Base-by-base conservation (phyloP, 805 yeast genomes). In the Metschnikowia proteae region DNA sequence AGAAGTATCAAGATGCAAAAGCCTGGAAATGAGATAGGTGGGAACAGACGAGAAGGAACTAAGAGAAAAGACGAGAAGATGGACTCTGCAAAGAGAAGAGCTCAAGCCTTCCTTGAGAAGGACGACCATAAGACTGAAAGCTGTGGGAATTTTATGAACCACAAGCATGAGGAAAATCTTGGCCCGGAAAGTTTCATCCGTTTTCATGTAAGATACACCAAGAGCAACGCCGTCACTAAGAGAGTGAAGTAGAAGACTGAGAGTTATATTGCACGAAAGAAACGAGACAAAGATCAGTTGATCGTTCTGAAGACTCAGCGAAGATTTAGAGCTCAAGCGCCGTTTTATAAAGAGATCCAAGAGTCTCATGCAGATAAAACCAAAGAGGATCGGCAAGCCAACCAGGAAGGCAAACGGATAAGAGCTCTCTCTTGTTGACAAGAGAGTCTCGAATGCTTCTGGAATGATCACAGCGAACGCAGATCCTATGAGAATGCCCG, bases 61-160 rank as follows among this genome's bases (percentile, higher is more conserved):
- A 27, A 51, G 26, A 0, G 90, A 69, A 59, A 86, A 86, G 3
- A 74, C 58, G 5, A 69, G 59, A 30, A 86, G 56, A 56, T 84
- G 85, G 26, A 74, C 61, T 44, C 71, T 54, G 23, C 80, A 67
- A 26, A 64, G 53, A 23, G 56, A 42, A 31, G 57, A 48, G 30
- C 69, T 41, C 2, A 74, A 49, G 4, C 73, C 70, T 32, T 68
- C 66, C 29, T 70, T 64, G 8, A 79, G 56, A 29, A 86, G 68
- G 11, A 84, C 70, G 1, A 87, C 74, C 4, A 79, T 63, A 37
- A 86, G 70, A 36, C 90, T 85, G 61, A 86, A 83, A 4, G 88
- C 75, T 0, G 92, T 84, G 0, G 94, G 94, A 4, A 86, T 69
- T 62, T 86, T 86, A 68, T 86, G 94, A 30, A 84, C 59, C 50